Evolutionary conservation across 2,329 filamentous ascomycete species (phyloP), one percentile per base, ranked within the genome.

Genomic region (Fusarium falciforme): DNA sequence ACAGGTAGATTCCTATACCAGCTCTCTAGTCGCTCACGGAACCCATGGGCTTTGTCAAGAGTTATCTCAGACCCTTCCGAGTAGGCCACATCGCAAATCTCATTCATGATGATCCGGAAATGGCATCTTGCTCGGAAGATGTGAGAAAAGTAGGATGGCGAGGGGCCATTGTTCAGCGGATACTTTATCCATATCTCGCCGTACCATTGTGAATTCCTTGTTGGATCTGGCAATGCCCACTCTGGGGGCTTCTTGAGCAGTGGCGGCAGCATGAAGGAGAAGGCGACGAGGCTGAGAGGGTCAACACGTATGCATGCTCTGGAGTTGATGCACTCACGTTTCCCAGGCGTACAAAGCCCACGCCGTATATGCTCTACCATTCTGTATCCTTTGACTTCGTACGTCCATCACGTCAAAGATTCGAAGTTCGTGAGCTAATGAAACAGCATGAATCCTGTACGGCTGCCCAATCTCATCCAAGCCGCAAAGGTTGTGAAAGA

Each of bases 171-270:
- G 11, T 69, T 74, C 7, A 76, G 35, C 0, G 83, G 83, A 62
- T 85, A 85, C 22, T 76, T 80, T 1, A 84, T 66, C 77, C 78
- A 81, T 3, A 83, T 72, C 52, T 85, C 83, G 6, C 82, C 81
- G 33, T 83, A 84, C 76, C 79, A 84, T 0, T 60, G 52, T 0
- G 70, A 2, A 7, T 79, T 70, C 1, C 76, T 12, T 4, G 64
- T 54, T 0, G 78, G 70, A 25, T 81, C 76, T 10, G 82, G 83
- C 2, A 85, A 67, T 4, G 69, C 73, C 67, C 76, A 78, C 4
- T 59, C 29, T 1, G 83, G 83, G 0, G 81, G 80, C 5, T 75
- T 58, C 31, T 72, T 71, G 14, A 85, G 44, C 1, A 80, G 52
- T 0, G 83, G 82, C 8, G 73, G 57, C 7, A 73, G 67, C 63